Conservation (phyloP, 169 alveolate genomes). For the Condylostoma magnum region DNA sequence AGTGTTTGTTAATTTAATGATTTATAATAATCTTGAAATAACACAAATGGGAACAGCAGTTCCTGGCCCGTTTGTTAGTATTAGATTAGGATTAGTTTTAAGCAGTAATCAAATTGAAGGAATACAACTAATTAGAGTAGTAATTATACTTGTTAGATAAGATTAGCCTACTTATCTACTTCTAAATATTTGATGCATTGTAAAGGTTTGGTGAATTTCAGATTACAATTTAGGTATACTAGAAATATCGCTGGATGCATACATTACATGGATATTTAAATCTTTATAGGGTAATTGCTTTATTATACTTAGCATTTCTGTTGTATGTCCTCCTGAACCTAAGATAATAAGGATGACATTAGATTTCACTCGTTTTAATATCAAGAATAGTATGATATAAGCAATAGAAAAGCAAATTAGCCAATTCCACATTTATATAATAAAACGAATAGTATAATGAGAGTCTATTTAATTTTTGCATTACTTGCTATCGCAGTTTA, state of each 20-base stretch:
- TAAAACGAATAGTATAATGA: no score
- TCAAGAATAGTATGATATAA: no score
- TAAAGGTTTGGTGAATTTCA: background rate
- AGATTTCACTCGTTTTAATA: background rate
- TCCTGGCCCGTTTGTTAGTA: conserved; percentile 86
- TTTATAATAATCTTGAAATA: conserved; percentile 50
- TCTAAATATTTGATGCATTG: conserved; percentile 46
- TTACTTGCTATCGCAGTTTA: no score
- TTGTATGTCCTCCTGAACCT: conserved; percentile 90
- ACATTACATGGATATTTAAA: background rate
- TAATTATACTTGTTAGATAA: conserved; percentile 69
- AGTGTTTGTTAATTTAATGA: conserved; percentile 47
- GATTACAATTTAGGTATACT: no score
- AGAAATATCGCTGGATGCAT: background rate
- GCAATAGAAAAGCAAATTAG: no score
- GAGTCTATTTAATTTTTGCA: no score
- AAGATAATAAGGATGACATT: conserved; percentile 66
- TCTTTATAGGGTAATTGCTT: conserved; percentile 40
- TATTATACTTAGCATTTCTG: conserved; percentile 70
- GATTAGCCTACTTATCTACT: conserved; percentile 80
- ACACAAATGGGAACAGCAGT: conserved; percentile 79
- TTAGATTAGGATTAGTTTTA: conserved; percentile 55
- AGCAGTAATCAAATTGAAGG: conserved; percentile 53
- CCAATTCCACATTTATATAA: no score
- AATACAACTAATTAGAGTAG: conserved; percentile 65